Conservation (phyloP, 768 basidiomycete species). For the Hirschioporus abietinus region DNA sequence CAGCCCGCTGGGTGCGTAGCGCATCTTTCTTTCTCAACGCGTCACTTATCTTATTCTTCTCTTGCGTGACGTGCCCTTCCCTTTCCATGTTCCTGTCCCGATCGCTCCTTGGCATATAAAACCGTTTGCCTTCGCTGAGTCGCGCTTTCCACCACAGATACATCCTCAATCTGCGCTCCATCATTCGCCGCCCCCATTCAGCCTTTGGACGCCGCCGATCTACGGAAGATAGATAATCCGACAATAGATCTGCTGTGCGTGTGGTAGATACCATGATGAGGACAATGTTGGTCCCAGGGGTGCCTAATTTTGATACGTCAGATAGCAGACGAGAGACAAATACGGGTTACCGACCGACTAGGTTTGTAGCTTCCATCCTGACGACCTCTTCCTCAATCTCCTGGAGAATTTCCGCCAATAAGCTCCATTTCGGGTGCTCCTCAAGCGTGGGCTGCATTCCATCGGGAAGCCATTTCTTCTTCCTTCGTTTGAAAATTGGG, state of each 20-base stretch:
- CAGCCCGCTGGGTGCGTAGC: conserved; percentile 50
- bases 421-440: conserved; percentile 91
- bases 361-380: conserved; percentile 43
- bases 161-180: conserved; percentile 64
- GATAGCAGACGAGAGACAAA: neutral
- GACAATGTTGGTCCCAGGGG: conserved; percentile 64
- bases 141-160: conserved; percentile 82
- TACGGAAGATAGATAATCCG: conserved; percentile 73
- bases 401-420: conserved; percentile 77
- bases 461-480: conserved; percentile 60
- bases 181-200: conserved; percentile 65
- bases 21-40: conserved; percentile 76
- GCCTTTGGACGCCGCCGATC: conserved; percentile 53
- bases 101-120: conserved; percentile 17
- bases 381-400: conserved; percentile 89
- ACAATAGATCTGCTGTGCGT: conserved; percentile 65
- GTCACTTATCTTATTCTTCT: conserved; percentile 45
- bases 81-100: conserved; percentile 12
- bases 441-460: conserved; percentile 85
- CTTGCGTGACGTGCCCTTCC: conserved; percentile 15
- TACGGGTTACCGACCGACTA: neutral
- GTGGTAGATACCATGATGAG: conserved; percentile 87
- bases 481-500: too few species aligned
- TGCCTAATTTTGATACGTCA: conserved; percentile 14
- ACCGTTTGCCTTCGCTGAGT: conserved; percentile 30